Conservation (phyloP, 1,284 basidiomycete species). For the Mycena citricolor region DNA sequence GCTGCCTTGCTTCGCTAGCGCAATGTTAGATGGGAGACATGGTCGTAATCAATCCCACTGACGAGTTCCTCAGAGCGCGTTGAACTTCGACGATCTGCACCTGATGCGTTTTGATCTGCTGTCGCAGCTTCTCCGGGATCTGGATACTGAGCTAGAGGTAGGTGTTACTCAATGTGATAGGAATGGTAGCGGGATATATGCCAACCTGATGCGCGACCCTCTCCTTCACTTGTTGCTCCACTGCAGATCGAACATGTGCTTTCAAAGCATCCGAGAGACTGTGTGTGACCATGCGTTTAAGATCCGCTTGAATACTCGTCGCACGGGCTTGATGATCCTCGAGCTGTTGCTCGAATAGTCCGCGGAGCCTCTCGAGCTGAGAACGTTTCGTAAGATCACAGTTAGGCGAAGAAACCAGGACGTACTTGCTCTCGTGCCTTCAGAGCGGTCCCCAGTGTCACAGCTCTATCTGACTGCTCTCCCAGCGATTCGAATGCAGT, state of each 20-base stretch:
- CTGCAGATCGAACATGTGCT: slow-evolving; percentile 36
- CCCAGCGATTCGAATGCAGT: slow-evolving; percentile 45
- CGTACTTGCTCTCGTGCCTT: slow-evolving; percentile 44
- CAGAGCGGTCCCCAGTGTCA: slow-evolving; percentile 42
- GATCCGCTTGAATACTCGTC: slow-evolving; percentile 32
- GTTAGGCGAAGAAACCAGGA: background rate
- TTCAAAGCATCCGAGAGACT: slow-evolving; percentile 40
- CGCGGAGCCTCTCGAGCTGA: slow-evolving; percentile 40
- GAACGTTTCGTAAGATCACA: background rate
- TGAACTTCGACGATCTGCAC: slow-evolving; percentile 42
- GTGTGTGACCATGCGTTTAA: slow-evolving; percentile 40
- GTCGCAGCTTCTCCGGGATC: slow-evolving; percentile 39
- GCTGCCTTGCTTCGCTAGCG: slow-evolving; percentile 48
- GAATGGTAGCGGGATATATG: background rate
- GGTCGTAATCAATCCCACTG: slow-evolving; percentile 27
- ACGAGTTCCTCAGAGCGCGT: slow-evolving; percentile 49
- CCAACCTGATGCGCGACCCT: slow-evolving; percentile 38
- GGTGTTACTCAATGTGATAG: background rate
- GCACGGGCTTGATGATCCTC: slow-evolving; percentile 38
- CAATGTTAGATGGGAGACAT: too few relatives aligned
- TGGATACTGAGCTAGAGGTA: slow-evolving; percentile 39
- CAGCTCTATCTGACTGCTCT: slow-evolving; percentile 43
- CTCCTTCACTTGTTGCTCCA: slow-evolving; percentile 30
- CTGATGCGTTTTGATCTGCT: slow-evolving; percentile 34
- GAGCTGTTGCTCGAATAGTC: slow-evolving; percentile 40